phyloP scores from a whole-genome alignment of 2,329 filamentous ascomycete genomes.

The Penicillium oxalicum region DNA sequence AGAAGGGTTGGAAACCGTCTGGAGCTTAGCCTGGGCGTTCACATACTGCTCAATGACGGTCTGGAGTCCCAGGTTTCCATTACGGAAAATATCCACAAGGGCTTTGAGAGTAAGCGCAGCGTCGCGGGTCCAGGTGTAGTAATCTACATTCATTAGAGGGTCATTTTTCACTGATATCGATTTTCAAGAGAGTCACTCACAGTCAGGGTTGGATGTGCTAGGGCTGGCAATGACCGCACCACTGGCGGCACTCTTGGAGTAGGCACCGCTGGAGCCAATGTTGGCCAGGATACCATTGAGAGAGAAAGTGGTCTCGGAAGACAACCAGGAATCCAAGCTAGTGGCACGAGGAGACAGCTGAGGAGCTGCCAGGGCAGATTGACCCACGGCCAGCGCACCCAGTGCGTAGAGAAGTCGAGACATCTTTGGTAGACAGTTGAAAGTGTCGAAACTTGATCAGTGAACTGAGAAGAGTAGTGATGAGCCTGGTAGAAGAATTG shows the following conservation, averaged over 20 bases:
- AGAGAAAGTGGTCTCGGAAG: slow-evolving; percentile 43
- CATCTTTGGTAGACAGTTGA: neutral
- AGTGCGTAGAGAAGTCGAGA: slow-evolving; percentile 8
- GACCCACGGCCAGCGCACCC: slow-evolving; percentile 17
- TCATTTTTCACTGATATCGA: too few relatives aligned
- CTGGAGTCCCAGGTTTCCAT: slow-evolving; percentile 55
- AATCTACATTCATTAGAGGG: slow-evolving; percentile 48
- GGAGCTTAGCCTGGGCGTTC: slow-evolving; percentile 58
- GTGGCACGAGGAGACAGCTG: slow-evolving; percentile 17
- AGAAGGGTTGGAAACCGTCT: slow-evolving; percentile 64
- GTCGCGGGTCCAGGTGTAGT: slow-evolving; percentile 73
- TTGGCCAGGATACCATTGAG: slow-evolving; percentile 51
- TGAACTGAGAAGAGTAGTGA: neutral
- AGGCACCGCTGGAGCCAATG: slow-evolving; percentile 48
- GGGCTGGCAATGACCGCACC: slow-evolving; percentile 54
- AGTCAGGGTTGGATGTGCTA: slow-evolving; percentile 30
- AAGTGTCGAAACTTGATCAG: neutral
- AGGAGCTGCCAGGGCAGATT: slow-evolving; percentile 14
- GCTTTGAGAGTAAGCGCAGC: slow-evolving; percentile 65
- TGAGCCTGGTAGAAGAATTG: neutral
- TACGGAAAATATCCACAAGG: slow-evolving; percentile 61
- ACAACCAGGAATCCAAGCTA: slow-evolving; percentile 21
- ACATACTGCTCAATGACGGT: slow-evolving; percentile 62
- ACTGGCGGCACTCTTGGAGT: slow-evolving; percentile 44
- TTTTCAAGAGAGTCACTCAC: neutral